Conservation (phyloP, 805 yeast genomes). For the Starmerella lactis-condensi region DNA sequence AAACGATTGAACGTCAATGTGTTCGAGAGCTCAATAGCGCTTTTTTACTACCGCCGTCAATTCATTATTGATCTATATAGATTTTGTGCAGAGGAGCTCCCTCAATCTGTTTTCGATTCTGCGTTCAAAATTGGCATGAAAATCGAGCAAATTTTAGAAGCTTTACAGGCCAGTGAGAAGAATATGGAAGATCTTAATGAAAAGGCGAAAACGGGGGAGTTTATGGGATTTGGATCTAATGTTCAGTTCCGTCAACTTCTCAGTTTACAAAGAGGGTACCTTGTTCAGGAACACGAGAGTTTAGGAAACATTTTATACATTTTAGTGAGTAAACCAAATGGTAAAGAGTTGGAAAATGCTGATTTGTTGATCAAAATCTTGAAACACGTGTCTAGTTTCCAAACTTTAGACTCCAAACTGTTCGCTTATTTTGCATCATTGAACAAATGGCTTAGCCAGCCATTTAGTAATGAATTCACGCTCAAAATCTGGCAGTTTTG, state of each 20-base stretch:
- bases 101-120: slow-evolving; percentile 14
- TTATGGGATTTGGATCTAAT: slow-evolving; percentile 30
- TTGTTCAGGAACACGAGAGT: slow-evolving; percentile 49
- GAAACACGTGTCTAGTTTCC: slow-evolving; percentile 30
- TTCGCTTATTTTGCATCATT: slow-evolving; percentile 46
- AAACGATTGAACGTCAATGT: slow-evolving; percentile 24
- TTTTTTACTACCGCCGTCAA: slow-evolving; percentile 50
- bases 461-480: slow-evolving; percentile 4
- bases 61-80: slow-evolving; percentile 39
- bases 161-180: slow-evolving; percentile 41
- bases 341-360: slow-evolving; percentile 13
- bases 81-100: slow-evolving; percentile 8
- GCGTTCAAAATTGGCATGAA: slow-evolving; percentile 1
- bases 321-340: slow-evolving; percentile 1
- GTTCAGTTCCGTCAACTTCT: slow-evolving; percentile 32
- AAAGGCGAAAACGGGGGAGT: slow-evolving; percentile 34
- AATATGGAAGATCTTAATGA: slow-evolving; percentile 34
- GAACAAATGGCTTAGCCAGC: slow-evolving; percentile 9
- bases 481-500: slow-evolving; percentile 7
- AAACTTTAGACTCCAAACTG: slow-evolving; percentile 40
- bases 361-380: slow-evolving; percentile 27
- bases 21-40: slow-evolving; percentile 35
- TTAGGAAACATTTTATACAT: slow-evolving; percentile 49
- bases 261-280: slow-evolving; percentile 41
- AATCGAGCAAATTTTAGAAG: slow-evolving; percentile 30